Percentiles rank a stretch among this genome's conserved stretches.
phyloP scores from a whole-genome alignment of 2,329 filamentous ascomycete genomes.

The Calonectria crousiana region DNA sequence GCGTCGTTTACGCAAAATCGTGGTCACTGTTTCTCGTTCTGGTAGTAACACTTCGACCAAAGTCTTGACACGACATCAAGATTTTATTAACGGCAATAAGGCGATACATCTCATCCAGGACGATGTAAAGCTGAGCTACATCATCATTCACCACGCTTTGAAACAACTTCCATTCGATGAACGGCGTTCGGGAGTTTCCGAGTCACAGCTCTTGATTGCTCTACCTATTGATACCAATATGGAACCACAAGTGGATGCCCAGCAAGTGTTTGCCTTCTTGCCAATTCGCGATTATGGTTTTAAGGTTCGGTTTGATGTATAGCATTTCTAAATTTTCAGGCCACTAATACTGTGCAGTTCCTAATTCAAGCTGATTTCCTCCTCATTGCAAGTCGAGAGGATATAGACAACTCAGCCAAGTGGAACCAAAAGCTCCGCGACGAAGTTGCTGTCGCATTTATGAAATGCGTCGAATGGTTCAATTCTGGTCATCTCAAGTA shows the following conservation, averaged over 20 bases:
- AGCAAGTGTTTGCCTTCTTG: background rate
- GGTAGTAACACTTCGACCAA: background rate
- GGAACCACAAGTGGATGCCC: background rate
- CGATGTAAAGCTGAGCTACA: background rate
- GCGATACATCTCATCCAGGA: background rate
- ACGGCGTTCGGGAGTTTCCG: background rate
- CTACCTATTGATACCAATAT: background rate
- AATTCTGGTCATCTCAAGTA: background rate
- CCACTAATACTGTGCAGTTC: slow-evolving; percentile 37
- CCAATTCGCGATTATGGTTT: slow-evolving; percentile 5
- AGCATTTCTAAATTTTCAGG: background rate
- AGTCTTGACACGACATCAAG: background rate
- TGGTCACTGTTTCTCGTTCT: background rate
- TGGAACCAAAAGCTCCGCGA: slow-evolving; percentile 14
- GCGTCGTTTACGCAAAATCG: background rate
- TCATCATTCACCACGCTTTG: background rate
- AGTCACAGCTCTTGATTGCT: background rate
- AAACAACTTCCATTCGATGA: background rate
- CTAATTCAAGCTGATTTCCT: slow-evolving; percentile 46
- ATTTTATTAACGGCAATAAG: background rate
- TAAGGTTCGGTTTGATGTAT: background rate
- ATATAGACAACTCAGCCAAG: slow-evolving; percentile 23
- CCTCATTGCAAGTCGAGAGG: slow-evolving; percentile 39
- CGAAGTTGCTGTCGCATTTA: background rate
- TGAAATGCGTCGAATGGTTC: background rate